Percentiles rank a stretch among this genome's conserved stretches.
Conservation (phyloP, 768 basidiomycete species). For the Mycena epipterygia region DNA sequence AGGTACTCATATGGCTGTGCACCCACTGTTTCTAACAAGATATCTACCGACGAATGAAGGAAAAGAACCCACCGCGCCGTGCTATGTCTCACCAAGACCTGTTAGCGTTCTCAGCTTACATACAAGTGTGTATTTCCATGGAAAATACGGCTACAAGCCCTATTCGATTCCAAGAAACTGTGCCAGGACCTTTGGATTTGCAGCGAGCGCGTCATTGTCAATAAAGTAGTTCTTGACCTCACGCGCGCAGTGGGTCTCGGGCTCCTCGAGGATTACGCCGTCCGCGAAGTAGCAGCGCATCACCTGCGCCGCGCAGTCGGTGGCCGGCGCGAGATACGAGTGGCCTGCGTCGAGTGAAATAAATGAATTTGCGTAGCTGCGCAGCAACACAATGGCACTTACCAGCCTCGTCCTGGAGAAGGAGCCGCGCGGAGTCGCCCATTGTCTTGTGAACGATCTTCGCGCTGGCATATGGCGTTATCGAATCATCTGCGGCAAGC, state of each 20-base stretch:
- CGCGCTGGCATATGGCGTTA: slow-evolving; percentile 28
- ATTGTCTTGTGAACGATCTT: slow-evolving; percentile 29
- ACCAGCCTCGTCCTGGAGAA: slow-evolving; percentile 29
- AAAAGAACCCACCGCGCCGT: no score
- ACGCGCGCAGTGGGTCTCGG: slow-evolving; percentile 22
- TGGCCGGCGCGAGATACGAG: slow-evolving; percentile 30
- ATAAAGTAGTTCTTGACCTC: slow-evolving; percentile 26
- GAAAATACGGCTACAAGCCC: no score
- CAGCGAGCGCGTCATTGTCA: not conserved
- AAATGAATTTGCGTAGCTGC: not conserved
- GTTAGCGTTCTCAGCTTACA: no score
- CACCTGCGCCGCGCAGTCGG: slow-evolving; percentile 21
- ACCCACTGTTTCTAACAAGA: no score
- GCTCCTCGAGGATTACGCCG: slow-evolving; percentile 14
- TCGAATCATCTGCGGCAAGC: slow-evolving; percentile 26
- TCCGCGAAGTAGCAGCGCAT: slow-evolving; percentile 26
- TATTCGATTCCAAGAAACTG: no score
- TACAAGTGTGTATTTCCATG: no score
- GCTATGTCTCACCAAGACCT: no score
- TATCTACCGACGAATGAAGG: no score
- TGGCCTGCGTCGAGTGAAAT: slow-evolving; percentile 17
- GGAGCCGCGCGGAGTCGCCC: slow-evolving; percentile 32
- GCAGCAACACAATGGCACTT: not conserved
- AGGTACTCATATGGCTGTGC: no score
- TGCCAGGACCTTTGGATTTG: not conserved